These are phyloP conservation scores for Coemansia guatemalensis DNA, from an alignment of 192 early-diverging fungal species.

Conservation along the genomic window DNA sequence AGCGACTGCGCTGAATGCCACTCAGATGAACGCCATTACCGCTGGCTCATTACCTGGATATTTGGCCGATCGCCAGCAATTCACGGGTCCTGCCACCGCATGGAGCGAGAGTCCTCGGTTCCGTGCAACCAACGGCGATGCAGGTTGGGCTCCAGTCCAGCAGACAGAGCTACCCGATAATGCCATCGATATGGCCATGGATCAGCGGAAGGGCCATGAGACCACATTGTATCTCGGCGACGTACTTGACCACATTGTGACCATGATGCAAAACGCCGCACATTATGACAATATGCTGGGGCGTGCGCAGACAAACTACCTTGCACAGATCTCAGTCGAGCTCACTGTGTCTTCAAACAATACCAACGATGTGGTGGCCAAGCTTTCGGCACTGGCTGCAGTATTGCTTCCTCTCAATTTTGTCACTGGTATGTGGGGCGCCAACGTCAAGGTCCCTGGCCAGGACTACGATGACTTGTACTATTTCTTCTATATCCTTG, in stretches of 20 bases:
- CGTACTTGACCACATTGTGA: conserved; percentile 78
- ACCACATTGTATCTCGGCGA: conserved; percentile 75
- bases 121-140: not conserved
- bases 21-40: conserved; percentile 37
- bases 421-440: conserved; percentile 75
- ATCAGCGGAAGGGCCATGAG: conserved; percentile 58
- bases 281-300: conserved; percentile 73
- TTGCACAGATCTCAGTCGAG: conserved; percentile 76
- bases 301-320: conserved; percentile 71
- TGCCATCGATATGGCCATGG: conserved; percentile 31
- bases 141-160: conserved; percentile 8
- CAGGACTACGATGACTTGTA: conserved; percentile 46
- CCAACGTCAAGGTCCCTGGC: conserved; percentile 55
- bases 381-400: conserved; percentile 84
- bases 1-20: conserved; percentile 44
- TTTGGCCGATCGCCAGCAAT: not conserved
- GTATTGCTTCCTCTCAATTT: conserved; percentile 91
- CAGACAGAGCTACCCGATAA: not conserved
- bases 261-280: conserved; percentile 74
- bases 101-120: conserved; percentile 29
- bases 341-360: conserved; percentile 72
- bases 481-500: conserved; percentile 50
- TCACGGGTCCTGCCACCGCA: not conserved
- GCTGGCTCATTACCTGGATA: conserved; percentile 2
- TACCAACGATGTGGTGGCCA: conserved; percentile 86